Evolutionary conservation across 2,329 filamentous ascomycete genomes (phyloP), one percentile per base, ranked within the genome.

Genomic region (Metarhizium robertsii): DNA sequence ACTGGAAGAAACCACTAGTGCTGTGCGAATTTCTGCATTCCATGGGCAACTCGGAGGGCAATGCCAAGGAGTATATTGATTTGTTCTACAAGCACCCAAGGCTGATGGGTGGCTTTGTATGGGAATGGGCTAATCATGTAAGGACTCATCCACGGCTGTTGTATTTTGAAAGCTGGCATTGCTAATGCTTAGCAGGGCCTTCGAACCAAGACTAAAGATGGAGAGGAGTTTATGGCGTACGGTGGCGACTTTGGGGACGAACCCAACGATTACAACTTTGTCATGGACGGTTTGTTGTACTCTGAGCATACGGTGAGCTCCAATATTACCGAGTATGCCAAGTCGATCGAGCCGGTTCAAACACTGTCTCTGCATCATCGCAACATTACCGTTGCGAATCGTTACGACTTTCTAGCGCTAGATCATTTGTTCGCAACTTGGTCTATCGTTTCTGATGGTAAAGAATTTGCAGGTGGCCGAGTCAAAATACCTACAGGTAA

Each of bases 31-130:
- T 73, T 56, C 71, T 71, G 0, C 79, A 81, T 59, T 85, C 86
- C 0, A 89, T 90, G 86, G 87, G 86, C 0, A 89, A 88, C 56
- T 86, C 85, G 0, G 86, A 84, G 0, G 86, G 86, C 1, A 80
- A 78, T 1, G 72, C 88, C 51, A 77, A 83, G 58, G 85, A 88
- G 57, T 89, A 90, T 58, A 71, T 86, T 13, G 79, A 86, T 6
- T 75, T 79, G 0, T 90, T 88, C 66, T 80, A 83, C 62, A 75
- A 77, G 47, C 75, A 73, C 34, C 65, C 66, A 0, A 59, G 66
- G 0, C 62, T 73, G 0, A 85, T 87, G 69, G 85, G 86, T 5
- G 86, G 85, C 0, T 83, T 80, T 40, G 76, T 85, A 2, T 85
- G 82, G 82, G 81, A 85, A 61, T 85, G 82, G 81, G 77, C 75